Percentiles rank a stretch among this genome's conserved stretches.
Conservation (phyloP, 257 asterid genomes). For the Linaria vulgaris region DNA sequence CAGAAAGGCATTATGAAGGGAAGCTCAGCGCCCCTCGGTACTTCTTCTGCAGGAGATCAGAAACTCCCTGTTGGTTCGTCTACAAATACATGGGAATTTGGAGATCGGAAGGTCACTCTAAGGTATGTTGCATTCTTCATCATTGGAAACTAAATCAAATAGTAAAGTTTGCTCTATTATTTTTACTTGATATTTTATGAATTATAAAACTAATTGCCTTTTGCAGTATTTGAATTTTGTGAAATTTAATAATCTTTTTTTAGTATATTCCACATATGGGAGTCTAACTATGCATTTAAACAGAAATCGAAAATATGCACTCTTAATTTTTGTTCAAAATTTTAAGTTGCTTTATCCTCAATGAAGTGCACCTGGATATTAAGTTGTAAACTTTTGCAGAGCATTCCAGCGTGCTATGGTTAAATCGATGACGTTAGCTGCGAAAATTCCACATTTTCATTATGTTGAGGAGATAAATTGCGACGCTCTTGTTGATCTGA, state of each 20-base stretch:
- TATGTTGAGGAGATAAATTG: conserved; percentile 91
- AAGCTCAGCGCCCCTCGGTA: conserved; percentile 25
- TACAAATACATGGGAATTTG: conserved; percentile 42
- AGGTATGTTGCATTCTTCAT: conserved; percentile 43
- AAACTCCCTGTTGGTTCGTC: conserved; percentile 34
- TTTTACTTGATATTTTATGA: not conserved
- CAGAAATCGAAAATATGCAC: too few species aligned
- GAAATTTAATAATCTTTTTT: too few species aligned
- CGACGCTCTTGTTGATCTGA: conserved; percentile 69
- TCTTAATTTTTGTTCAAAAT: too few species aligned
- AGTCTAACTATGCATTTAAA: too few species aligned
- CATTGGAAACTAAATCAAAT: not conserved
- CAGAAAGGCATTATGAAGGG: conserved; percentile 45
- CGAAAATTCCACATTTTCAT: conserved; percentile 90
- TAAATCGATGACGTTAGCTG: conserved; percentile 86
- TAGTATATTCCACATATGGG: too few species aligned
- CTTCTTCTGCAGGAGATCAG: conserved; percentile 32
- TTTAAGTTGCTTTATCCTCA: not conserved
- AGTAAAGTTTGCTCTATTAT: not conserved
- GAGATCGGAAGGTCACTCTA: conserved; percentile 59
- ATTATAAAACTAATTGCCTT: too few species aligned
- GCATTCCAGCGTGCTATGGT: conserved; percentile 98
- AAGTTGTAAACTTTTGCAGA: conserved; percentile 60
- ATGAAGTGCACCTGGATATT: too few species aligned
- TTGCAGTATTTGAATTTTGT: too few species aligned